phyloP scores from a whole-genome alignment of 805 yeast genomes.

The Ogataea nitratoaversa region DNA sequence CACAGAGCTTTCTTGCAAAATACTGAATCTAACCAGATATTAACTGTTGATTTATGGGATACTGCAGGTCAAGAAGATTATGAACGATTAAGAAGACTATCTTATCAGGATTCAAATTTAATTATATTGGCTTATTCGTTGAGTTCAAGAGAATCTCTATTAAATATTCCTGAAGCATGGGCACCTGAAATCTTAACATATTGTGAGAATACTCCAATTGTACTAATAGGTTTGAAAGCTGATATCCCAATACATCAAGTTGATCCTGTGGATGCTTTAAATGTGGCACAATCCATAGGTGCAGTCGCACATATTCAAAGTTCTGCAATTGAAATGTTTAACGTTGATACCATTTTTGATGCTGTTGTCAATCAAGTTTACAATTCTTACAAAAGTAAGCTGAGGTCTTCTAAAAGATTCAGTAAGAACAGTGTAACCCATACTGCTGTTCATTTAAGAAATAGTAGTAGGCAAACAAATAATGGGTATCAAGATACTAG shows the following conservation, averaged over 20 bases:
- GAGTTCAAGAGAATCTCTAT: constrained; percentile 56
- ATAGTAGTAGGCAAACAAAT: constrained; percentile 16
- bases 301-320: constrained; percentile 75
- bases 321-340: constrained; percentile 67
- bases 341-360: constrained; percentile 65
- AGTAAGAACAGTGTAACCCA: constrained; percentile 5
- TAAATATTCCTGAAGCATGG: constrained; percentile 79
- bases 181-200: constrained; percentile 80
- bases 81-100: constrained; percentile 80
- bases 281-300: constrained; percentile 42
- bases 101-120: constrained; percentile 80
- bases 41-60: constrained; percentile 88
- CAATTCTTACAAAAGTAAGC: constrained; percentile 16
- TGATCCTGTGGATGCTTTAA: constrained; percentile 21
- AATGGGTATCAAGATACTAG: constrained; percentile 4
- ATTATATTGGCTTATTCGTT: constrained; percentile 73
- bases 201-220: constrained; percentile 73
- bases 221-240: constrained; percentile 78
- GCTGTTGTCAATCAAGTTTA: constrained; percentile 35
- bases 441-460: constrained; percentile 19
- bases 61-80: constrained; percentile 94
- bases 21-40: constrained; percentile 82
- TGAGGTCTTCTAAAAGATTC: constrained; percentile 13
- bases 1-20: constrained; percentile 90
- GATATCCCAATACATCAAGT: constrained; percentile 48